A percentile compares a stretch with the other conserved stretches of the same genome.
Evolutionary conservation across 2,329 filamentous ascomycete genomes (phyloP).

Genomic region (Hypoxylon sp.): DNA sequence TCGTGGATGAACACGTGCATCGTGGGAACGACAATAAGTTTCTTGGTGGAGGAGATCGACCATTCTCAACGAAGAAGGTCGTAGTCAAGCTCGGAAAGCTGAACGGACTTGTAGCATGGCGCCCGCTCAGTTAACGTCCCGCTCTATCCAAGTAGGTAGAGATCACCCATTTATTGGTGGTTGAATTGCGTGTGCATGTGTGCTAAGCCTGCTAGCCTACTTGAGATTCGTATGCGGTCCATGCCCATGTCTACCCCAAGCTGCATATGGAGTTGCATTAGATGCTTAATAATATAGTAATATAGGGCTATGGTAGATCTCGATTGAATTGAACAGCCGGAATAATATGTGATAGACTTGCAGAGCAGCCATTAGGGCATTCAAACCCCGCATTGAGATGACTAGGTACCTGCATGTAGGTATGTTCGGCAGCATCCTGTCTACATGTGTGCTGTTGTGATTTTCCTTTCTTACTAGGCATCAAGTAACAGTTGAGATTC

Average conservation of each 20-base stretch:
- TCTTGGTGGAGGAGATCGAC: neutral
- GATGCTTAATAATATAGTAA: neutral
- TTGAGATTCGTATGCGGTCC: neutral
- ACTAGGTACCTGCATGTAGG: neutral
- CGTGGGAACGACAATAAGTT: conserved; percentile 16
- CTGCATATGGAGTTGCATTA: conserved; percentile 7
- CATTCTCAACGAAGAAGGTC: conserved; percentile 39
- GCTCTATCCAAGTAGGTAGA: conserved; percentile 6
- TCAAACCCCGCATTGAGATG: conserved; percentile 7
- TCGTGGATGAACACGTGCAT: conserved; percentile 32
- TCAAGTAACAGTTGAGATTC: too few relatives aligned
- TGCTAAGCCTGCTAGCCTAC: conserved; percentile 10
- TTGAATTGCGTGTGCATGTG: neutral
- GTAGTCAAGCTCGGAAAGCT: conserved; percentile 8
- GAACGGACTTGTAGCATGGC: conserved; percentile 3
- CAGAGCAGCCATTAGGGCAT: neutral
- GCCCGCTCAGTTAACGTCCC: conserved; percentile 8
- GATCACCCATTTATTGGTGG: conserved; percentile 17
- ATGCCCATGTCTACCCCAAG: conserved; percentile 3
- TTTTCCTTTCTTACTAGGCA: too few relatives aligned
- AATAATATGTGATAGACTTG: neutral
- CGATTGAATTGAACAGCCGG: conserved; percentile 2
- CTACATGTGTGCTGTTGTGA: too few relatives aligned
- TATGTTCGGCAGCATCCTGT: too few relatives aligned
- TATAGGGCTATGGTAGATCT: conserved; percentile 14